Evolutionary conservation across 129 eudicot genomes (phyloP).

Genomic region (Erigeron canadensis): DNA sequence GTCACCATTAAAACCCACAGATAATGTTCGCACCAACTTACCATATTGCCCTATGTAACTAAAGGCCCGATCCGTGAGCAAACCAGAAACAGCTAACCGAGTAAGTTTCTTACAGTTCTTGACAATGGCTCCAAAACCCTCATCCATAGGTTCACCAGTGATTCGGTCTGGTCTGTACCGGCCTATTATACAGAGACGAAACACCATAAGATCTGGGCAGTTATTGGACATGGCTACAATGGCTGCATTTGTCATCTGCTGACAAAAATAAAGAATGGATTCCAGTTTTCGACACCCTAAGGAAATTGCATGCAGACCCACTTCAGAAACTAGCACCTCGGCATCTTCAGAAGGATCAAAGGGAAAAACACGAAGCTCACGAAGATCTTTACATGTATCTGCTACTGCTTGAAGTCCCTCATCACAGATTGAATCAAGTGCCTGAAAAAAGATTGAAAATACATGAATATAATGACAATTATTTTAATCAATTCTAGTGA

Average conservation of each 20-base stretch:
- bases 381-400: conserved; percentile 71
- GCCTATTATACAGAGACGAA: conserved; percentile 70
- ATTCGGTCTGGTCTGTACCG: conserved; percentile 56
- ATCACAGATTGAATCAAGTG: conserved; percentile 71
- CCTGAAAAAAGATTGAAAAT: conserved; percentile 33
- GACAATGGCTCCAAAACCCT: conserved; percentile 87
- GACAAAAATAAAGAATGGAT: conserved; percentile 71
- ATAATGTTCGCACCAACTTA: conserved; percentile 64
- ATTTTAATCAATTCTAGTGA: neutral
- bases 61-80: conserved; percentile 66
- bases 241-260: conserved; percentile 75
- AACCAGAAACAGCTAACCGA: conserved; percentile 68
- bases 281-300: conserved; percentile 64
- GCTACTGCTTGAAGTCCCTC: conserved; percentile 82
- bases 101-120: conserved; percentile 84
- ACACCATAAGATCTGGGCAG: conserved; percentile 74
- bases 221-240: conserved; percentile 76
- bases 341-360: conserved; percentile 43
- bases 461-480: neutral
- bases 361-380: conserved; percentile 80
- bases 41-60: conserved; percentile 75
- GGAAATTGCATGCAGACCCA: conserved; percentile 72
- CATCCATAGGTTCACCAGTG: conserved; percentile 76
- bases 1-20: conserved; percentile 71
- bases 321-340: conserved; percentile 68